Evolutionary conservation across 2,329 filamentous ascomycete species (phyloP).

Genomic region (Penicillium sp.): DNA sequence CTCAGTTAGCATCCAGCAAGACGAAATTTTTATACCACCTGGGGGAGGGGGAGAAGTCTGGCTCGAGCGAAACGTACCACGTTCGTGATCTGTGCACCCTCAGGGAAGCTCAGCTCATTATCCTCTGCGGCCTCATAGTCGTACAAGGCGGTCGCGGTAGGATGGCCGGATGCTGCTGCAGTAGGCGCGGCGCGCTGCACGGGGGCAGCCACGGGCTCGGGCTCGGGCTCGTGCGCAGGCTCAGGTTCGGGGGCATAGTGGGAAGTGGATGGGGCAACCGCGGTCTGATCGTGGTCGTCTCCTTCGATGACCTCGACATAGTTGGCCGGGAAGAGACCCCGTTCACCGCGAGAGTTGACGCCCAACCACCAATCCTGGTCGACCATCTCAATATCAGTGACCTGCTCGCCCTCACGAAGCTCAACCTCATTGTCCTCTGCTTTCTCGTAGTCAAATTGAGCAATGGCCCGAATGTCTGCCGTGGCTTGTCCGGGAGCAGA

Average conservation of each 20-base stretch:
- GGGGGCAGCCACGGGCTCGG: slow-evolving; percentile 31
- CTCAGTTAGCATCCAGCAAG: slow-evolving; percentile 19
- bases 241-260: slow-evolving; percentile 22
- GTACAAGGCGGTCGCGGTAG: slow-evolving; percentile 78
- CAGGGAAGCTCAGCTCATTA: slow-evolving; percentile 79
- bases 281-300: slow-evolving; percentile 27
- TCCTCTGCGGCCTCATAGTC: slow-evolving; percentile 97
- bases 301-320: slow-evolving; percentile 83
- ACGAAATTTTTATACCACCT: background rate
- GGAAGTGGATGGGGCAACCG: slow-evolving; percentile 21
- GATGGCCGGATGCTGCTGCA: slow-evolving; percentile 36
- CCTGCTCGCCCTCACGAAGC: slow-evolving; percentile 76
- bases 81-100: slow-evolving; percentile 73
- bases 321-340: slow-evolving; percentile 90
- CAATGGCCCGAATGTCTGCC: slow-evolving; percentile 62
- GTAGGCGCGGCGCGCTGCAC: slow-evolving; percentile 33
- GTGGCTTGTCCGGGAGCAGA: slow-evolving; percentile 46
- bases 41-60: background rate
- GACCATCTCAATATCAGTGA: slow-evolving; percentile 93
- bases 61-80: slow-evolving; percentile 53
- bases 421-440: slow-evolving; percentile 96
- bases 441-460: slow-evolving; percentile 95
- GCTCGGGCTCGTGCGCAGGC: slow-evolving; percentile 23
- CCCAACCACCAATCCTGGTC: slow-evolving; percentile 99
- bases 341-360: slow-evolving; percentile 75